phyloP scores from a whole-genome alignment of 345 rosid genomes.

The Gossypium anomalum region DNA sequence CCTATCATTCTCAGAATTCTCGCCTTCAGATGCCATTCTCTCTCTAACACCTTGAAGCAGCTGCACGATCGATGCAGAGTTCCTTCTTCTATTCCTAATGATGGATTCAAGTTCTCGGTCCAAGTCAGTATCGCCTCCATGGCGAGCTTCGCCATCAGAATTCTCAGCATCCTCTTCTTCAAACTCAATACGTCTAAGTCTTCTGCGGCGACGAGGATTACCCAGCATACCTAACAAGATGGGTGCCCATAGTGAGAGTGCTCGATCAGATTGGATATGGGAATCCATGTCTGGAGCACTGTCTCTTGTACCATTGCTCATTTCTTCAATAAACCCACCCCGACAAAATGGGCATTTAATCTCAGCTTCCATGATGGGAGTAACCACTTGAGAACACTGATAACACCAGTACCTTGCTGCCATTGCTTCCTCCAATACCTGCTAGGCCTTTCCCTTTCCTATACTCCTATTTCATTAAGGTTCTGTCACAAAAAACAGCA shows the following conservation, averaged over 20 bases:
- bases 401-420: conserved; percentile 60
- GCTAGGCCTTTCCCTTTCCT: neutral
- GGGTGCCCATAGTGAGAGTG: conserved; percentile 81
- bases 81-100: conserved; percentile 44
- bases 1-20: conserved; percentile 40
- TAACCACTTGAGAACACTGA: conserved; percentile 61
- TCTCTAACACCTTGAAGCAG: conserved; percentile 77
- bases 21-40: conserved; percentile 63
- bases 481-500: conserved; percentile 19
- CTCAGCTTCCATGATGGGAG: conserved; percentile 66
- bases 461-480: neutral
- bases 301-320: conserved; percentile 27
- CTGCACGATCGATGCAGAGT: conserved; percentile 49
- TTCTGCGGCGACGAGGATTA: conserved; percentile 47
- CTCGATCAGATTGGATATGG: conserved; percentile 64
- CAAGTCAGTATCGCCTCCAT: conserved; percentile 49
- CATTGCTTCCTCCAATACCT: conserved; percentile 42
- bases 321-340: conserved; percentile 57
- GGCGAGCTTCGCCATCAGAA: conserved; percentile 33
- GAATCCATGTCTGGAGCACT: conserved; percentile 36
- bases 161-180: conserved; percentile 48
- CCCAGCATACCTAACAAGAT: conserved; percentile 85
- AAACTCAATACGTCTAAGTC: conserved; percentile 48
- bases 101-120: conserved; percentile 68
- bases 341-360: conserved; percentile 81